A percentile compares a stretch with the other conserved stretches of the same genome.
Evolutionary conservation across 1,284 basidiomycete species (phyloP).

Genomic region (Baeospora myosura): DNA sequence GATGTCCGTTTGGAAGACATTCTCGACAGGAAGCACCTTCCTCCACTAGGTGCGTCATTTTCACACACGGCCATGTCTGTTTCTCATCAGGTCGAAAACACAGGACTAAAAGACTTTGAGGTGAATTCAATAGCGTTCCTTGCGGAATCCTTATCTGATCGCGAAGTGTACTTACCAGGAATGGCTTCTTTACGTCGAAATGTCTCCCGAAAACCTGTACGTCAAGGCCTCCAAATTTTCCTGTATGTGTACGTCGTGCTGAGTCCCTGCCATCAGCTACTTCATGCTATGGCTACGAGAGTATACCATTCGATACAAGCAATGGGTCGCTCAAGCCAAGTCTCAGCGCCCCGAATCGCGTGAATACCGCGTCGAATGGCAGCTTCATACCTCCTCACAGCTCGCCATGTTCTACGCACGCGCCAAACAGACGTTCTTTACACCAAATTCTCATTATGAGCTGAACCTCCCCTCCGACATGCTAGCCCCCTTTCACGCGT

Average conservation of each 20-base stretch:
- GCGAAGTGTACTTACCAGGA: conserved; percentile 31
- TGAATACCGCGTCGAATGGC: conserved; percentile 26
- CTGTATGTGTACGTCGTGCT: too few species aligned
- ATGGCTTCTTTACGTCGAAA: conserved; percentile 70
- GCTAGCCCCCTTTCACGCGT: conserved; percentile 54
- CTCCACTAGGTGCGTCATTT: conserved; percentile 53
- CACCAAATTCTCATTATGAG: conserved; percentile 59
- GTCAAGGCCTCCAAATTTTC: conserved; percentile 15
- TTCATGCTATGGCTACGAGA: conserved; percentile 70
- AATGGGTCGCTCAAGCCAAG: conserved; percentile 46
- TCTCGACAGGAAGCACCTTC: conserved; percentile 61
- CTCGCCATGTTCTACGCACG: conserved; percentile 67
- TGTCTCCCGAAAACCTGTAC: conserved; percentile 61
- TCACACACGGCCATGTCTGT: conserved; percentile 18
- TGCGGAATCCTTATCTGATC: background rate
- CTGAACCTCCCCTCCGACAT: conserved; percentile 60
- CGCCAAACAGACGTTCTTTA: conserved; percentile 72
- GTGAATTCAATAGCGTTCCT: conserved; percentile 16
- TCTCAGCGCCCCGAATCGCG: conserved; percentile 23
- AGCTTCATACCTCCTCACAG: conserved; percentile 40
- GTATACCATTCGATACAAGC: conserved; percentile 49
- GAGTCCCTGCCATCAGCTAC: conserved; percentile 30
- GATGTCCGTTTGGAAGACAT: conserved; percentile 62
- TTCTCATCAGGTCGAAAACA: background rate
- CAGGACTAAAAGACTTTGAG: conserved; percentile 70